These are phyloP conservation scores for Penicillium sp. DNA, from an alignment of 2,329 filamentous ascomycete species.

Conservation along the genomic window DNA sequence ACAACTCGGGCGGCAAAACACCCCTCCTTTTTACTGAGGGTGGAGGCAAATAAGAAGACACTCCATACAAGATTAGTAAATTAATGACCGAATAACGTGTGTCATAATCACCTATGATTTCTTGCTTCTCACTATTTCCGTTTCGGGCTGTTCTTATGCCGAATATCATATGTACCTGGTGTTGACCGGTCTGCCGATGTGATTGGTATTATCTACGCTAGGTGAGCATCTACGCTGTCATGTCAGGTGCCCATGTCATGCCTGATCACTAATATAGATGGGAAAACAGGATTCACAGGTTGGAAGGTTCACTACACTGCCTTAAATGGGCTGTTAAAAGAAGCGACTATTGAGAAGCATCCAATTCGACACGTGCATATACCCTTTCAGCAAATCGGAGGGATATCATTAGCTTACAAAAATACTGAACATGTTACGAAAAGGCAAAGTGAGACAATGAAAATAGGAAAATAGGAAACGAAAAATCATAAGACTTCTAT, in stretches of 20 bases:
- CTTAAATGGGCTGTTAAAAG: not conserved
- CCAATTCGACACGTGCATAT: not conserved
- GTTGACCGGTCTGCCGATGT: not conserved
- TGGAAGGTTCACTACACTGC: not conserved
- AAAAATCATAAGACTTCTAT: not conserved
- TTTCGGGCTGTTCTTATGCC: not conserved
- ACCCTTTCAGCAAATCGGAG: not conserved
- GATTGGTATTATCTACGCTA: not conserved
- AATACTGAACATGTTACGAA: not conserved
- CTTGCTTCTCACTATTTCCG: not conserved
- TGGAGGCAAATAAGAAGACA: constrained; percentile 2
- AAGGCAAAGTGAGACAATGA: not conserved
- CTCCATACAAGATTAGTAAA: no score
- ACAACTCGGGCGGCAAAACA: not conserved
- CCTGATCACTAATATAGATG: not conserved
- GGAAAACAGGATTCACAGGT: not conserved
- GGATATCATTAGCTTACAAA: not conserved
- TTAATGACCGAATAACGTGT: not conserved
- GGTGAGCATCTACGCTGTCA: not conserved
- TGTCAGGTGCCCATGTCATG: not conserved
- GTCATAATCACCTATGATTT: not conserved
- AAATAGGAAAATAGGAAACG: not conserved
- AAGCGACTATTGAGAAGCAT: not conserved
- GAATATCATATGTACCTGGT: not conserved
- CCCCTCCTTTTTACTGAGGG: not conserved